Percentiles rank a stretch among this genome's conserved stretches.
Evolutionary conservation across 2,329 filamentous ascomycete species (phyloP).

Genomic region (Penicillium sp.): DNA sequence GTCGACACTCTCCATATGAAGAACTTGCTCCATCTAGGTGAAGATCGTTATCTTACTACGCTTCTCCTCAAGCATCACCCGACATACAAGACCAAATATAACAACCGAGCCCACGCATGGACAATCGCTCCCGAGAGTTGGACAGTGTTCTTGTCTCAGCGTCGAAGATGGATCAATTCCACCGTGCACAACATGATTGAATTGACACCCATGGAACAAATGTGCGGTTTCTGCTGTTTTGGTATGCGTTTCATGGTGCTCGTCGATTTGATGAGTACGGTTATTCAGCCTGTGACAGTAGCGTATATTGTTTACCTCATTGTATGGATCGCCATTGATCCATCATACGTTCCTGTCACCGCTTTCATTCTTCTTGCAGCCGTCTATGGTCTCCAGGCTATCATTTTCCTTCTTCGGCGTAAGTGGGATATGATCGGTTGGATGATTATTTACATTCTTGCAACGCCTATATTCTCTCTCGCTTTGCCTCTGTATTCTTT

Average conservation of each 20-base stretch:
- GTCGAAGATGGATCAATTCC: slow-evolving; percentile 99
- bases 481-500: slow-evolving; percentile 89
- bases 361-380: slow-evolving; percentile 87
- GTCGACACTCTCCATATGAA: slow-evolving; percentile 99
- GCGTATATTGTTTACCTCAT: slow-evolving; percentile 89
- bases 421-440: slow-evolving; percentile 99
- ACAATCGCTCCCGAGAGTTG: slow-evolving; percentile 95
- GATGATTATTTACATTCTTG: slow-evolving; percentile 94
- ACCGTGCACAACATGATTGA: slow-evolving; percentile 97
- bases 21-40: slow-evolving; percentile 91
- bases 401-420: slow-evolving; percentile 92
- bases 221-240: slow-evolving; percentile 99
- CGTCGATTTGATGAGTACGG: slow-evolving; percentile 82
- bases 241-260: slow-evolving; percentile 99
- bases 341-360: slow-evolving; percentile 69
- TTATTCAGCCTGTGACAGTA: slow-evolving; percentile 87
- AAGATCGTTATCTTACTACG: slow-evolving; percentile 96
- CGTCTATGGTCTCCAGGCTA: slow-evolving; percentile 95
- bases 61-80: slow-evolving; percentile 86
- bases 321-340: slow-evolving; percentile 61
- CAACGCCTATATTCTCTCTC: slow-evolving; percentile 87
- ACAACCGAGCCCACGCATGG: slow-evolving; percentile 87
- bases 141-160: slow-evolving; percentile 92
- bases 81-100: slow-evolving; percentile 98
- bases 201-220: slow-evolving; percentile 84